phyloP scores from a whole-genome alignment of 768 basidiomycete species.

The Tulasnella sp. region DNA sequence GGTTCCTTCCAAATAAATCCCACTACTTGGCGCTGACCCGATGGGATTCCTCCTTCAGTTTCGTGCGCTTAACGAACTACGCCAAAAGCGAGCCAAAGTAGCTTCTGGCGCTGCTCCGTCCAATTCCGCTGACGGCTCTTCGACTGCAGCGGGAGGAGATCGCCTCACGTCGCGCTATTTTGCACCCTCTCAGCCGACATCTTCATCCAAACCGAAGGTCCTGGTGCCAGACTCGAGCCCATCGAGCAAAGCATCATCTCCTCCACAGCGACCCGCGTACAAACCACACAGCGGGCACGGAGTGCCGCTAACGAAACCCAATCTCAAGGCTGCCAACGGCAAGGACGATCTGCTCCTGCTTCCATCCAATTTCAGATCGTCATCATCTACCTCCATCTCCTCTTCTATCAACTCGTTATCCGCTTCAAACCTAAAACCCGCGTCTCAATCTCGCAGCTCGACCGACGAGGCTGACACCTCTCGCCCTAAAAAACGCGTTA shows the following conservation, averaged over 20 bases:
- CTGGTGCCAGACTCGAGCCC: slow-evolving; percentile 82
- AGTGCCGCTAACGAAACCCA: slow-evolving; percentile 50
- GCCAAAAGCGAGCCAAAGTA: slow-evolving; percentile 29
- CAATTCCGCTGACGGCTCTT: slow-evolving; percentile 23
- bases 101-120: slow-evolving; percentile 22
- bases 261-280: slow-evolving; percentile 49
- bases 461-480: slow-evolving; percentile 50
- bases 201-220: slow-evolving; percentile 44
- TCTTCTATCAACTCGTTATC: slow-evolving; percentile 9
- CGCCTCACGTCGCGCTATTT: slow-evolving; percentile 61
- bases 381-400: slow-evolving; percentile 41
- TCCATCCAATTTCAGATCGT: slow-evolving; percentile 61
- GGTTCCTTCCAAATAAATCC: slow-evolving; percentile 15
- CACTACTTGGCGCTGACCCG: not conserved
- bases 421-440: slow-evolving; percentile 39
- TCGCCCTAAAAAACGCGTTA: slow-evolving; percentile 70
- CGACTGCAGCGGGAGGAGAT: slow-evolving; percentile 24
- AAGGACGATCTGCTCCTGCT: slow-evolving; percentile 21
- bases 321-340: slow-evolving; percentile 42
- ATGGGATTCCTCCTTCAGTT: slow-evolving; percentile 20
- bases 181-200: slow-evolving; percentile 53
- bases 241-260: slow-evolving; percentile 47
- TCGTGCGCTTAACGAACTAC: slow-evolving; percentile 26
- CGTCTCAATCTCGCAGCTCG: slow-evolving; percentile 45
- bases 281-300: slow-evolving; percentile 49